Percentiles rank a stretch among this genome's conserved stretches.
Conservation (phyloP, 768 basidiomycete genomes). For the Tylopilus sp. region DNA sequence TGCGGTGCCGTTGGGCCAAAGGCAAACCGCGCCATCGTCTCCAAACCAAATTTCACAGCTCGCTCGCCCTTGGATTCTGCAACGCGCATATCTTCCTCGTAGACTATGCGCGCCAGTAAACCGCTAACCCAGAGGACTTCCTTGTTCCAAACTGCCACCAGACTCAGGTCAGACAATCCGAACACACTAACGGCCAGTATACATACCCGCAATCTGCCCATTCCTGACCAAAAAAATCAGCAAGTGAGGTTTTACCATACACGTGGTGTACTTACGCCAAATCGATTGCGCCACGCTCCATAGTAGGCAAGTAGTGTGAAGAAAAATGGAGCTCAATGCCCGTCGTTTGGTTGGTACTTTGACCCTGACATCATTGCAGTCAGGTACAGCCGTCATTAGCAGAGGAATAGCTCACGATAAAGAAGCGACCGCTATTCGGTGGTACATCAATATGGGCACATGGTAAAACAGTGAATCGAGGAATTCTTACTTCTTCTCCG, state of each 20-base stretch:
- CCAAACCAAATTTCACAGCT: slow-evolving; percentile 41
- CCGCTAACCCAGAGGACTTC: no score
- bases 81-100: slow-evolving; percentile 69
- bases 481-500: slow-evolving; percentile 3
- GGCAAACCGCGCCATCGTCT: slow-evolving; percentile 83
- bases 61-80: background rate
- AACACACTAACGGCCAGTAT: no score
- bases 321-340: slow-evolving; percentile 64
- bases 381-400: background rate
- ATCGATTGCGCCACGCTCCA: slow-evolving; percentile 91
- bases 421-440: slow-evolving; percentile 10
- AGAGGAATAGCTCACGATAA: slow-evolving; percentile 9
- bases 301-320: slow-evolving; percentile 89
- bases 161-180: no score
- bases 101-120: slow-evolving; percentile 25
- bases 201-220: no score
- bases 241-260: no score
- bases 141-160: no score
- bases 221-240: no score
- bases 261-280: slow-evolving; percentile 61
- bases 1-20: slow-evolving; percentile 31
- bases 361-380: slow-evolving; percentile 50
- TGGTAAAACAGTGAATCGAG: background rate
- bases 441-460: background rate
- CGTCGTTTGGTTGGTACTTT: slow-evolving; percentile 88